phyloP scores from a whole-genome alignment of 75 land plant species.

The Pinus taeda region DNA sequence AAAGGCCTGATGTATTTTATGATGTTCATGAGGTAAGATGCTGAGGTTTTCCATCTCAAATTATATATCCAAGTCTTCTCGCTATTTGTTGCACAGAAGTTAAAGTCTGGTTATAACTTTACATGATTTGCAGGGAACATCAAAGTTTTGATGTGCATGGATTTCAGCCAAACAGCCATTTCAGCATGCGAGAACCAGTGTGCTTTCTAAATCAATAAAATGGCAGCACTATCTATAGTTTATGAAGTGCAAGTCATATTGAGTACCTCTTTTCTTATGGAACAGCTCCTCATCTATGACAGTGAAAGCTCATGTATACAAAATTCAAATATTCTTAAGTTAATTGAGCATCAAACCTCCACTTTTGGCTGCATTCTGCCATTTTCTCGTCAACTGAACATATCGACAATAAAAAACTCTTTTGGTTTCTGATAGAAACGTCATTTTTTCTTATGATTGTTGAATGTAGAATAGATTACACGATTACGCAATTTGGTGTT shows the following conservation, averaged over 20 bases:
- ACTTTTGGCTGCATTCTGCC: neutral
- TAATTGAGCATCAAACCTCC: neutral
- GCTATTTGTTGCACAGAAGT: neutral
- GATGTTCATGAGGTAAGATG: neutral
- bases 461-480: neutral
- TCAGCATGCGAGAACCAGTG: neutral
- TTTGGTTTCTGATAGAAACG: neutral
- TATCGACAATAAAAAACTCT: neutral
- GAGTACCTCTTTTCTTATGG: neutral
- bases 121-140: slow-evolving; percentile 1
- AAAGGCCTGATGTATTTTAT: neutral
- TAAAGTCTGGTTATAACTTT: no score
- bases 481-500: neutral
- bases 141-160: neutral
- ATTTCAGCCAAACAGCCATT: neutral
- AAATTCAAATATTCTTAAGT: neutral
- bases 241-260: neutral
- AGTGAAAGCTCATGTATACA: neutral
- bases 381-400: neutral
- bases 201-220: neutral
- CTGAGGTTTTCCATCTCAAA: neutral
- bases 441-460: neutral
- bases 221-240: neutral
- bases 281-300: no score
- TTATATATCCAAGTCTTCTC: neutral